Conservation (phyloP, 164 flowering plant genomes). For the Umbilicus rupestris region DNA sequence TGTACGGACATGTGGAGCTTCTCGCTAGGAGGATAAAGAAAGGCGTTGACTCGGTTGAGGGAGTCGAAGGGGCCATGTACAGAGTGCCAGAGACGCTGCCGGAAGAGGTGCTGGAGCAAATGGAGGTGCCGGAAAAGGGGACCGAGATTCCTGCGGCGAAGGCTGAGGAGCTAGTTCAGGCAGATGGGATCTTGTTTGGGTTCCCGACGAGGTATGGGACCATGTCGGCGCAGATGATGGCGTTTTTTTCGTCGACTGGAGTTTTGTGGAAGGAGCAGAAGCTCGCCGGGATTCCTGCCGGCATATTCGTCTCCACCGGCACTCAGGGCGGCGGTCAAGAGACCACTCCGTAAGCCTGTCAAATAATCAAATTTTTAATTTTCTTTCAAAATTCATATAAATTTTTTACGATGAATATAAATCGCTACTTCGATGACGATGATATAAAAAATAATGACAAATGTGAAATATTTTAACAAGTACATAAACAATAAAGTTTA, state of each 20-base stretch:
- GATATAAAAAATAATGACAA: no score
- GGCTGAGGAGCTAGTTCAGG: slow-evolving; percentile 27
- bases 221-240: slow-evolving; percentile 52
- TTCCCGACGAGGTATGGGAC: slow-evolving; percentile 45
- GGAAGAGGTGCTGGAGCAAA: slow-evolving; percentile 25
- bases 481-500: no score
- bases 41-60: slow-evolving; percentile 34
- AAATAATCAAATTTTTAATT: neutral
- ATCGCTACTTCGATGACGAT: no score
- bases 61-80: slow-evolving; percentile 28
- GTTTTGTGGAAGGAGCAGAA: slow-evolving; percentile 39
- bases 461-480: no score
- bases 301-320: slow-evolving; percentile 44
- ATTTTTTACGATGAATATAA: no score
- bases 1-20: slow-evolving; percentile 45
- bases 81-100: slow-evolving; percentile 38
- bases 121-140: slow-evolving; percentile 37
- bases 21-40: slow-evolving; percentile 37
- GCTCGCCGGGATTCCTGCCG: slow-evolving; percentile 45
- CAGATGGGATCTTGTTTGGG: slow-evolving; percentile 39
- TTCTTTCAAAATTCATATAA: no score
- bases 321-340: slow-evolving; percentile 53
- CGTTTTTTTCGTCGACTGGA: slow-evolving; percentile 43
- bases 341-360: slow-evolving; percentile 35
- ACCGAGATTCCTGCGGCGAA: slow-evolving; percentile 22